These are phyloP conservation scores for Aspergillus sp. DNA, from an alignment of 2,329 filamentous ascomycete species.

Conservation along the genomic window DNA sequence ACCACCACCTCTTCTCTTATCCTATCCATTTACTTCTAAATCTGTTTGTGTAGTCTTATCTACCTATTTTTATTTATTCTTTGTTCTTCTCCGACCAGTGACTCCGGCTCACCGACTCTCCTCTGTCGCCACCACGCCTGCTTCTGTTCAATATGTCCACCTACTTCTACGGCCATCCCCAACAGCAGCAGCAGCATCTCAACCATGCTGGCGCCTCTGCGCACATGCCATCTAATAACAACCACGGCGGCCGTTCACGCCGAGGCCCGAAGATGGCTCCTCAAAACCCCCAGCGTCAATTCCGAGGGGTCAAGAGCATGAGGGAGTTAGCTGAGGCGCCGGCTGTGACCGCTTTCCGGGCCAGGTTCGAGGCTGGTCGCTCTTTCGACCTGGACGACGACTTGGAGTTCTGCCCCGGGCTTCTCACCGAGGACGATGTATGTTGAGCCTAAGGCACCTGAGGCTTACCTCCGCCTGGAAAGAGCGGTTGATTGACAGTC, in stretches of 20 bases:
- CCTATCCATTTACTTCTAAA: constrained; percentile 14
- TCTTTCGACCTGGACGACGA: constrained; percentile 96
- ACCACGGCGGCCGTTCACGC: constrained; percentile 74
- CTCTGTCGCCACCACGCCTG: background rate
- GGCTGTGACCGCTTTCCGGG: constrained; percentile 67
- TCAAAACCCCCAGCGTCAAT: constrained; percentile 79
- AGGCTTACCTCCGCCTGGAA: background rate
- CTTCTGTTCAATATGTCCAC: constrained; percentile 33
- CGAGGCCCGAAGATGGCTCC: constrained; percentile 71
- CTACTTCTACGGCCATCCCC: constrained; percentile 39
- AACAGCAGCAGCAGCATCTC: constrained; percentile 28
- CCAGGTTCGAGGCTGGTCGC: constrained; percentile 78
- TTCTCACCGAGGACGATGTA: constrained; percentile 91
- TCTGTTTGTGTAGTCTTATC: constrained; percentile 16
- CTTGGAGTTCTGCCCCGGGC: constrained; percentile 84
- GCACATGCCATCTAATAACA: constrained; percentile 51
- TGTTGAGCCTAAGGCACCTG: constrained; percentile 14
- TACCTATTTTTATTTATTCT: constrained; percentile 4
- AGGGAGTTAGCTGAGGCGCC: constrained; percentile 77
- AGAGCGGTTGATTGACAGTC: constrained; percentile 11
- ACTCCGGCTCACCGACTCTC: background rate
- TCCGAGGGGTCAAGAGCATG: constrained; percentile 72
- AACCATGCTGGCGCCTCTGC: constrained; percentile 42
- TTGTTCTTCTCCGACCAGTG: constrained; percentile 9
- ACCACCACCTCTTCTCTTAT: constrained; percentile 9